Percentiles rank a stretch among this genome's conserved stretches.
Conservation (phyloP, 225 moss, liverwort and hornwort species). For the Anthoceros angustus region DNA sequence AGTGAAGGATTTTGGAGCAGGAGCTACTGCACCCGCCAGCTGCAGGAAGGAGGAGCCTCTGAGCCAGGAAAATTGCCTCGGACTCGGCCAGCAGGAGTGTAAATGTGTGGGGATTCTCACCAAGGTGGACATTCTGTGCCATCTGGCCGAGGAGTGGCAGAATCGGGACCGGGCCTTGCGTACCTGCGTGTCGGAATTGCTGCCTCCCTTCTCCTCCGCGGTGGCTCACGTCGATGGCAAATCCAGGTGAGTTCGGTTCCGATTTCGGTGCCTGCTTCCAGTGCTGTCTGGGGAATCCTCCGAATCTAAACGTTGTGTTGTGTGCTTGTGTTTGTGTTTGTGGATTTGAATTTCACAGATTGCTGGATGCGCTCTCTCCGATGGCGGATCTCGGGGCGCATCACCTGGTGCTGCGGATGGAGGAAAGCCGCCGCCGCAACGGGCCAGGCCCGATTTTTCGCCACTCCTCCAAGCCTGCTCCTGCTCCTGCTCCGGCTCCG, state of each 20-base stretch:
- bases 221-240: constrained; percentile 11
- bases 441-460: constrained; percentile 5
- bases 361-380: constrained; percentile 15
- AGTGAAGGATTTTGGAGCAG: too few relatives aligned
- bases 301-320: background rate
- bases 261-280: background rate
- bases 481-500: constrained; percentile 1
- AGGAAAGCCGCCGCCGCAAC: constrained; percentile 1
- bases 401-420: constrained; percentile 13
- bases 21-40: background rate
- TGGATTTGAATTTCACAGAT: constrained; percentile 6
- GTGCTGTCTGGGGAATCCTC: background rate
- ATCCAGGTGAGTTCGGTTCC: constrained; percentile 9
- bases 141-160: constrained; percentile 9
- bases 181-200: constrained; percentile 12
- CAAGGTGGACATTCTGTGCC: constrained; percentile 20
- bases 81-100: constrained; percentile 8
- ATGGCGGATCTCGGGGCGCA: constrained; percentile 15
- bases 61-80: too few relatives aligned
- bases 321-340: background rate
- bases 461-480: background rate
- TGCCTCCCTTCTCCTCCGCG: constrained; percentile 6
- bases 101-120: constrained; percentile 15
- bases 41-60: constrained; percentile 7
- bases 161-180: constrained; percentile 15